Base-by-base conservation (phyloP, 1,284 basidiomycete species). In the Tilletia indica region DNA sequence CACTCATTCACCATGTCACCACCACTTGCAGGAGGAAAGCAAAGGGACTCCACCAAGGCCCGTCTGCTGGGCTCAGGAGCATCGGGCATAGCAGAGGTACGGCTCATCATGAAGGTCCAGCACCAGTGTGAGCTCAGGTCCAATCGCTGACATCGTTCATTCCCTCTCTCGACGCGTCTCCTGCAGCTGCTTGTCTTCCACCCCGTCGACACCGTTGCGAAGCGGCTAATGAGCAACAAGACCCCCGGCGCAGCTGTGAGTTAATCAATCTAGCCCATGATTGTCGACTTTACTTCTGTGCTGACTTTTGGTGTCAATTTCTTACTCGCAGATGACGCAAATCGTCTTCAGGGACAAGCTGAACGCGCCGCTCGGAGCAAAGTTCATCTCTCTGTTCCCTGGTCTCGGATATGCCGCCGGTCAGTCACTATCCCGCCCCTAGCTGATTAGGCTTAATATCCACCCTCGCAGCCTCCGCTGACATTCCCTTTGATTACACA, bases 151-250 rank as follows among this genome's bases (percentile, higher is more conserved):
- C 51, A 25, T 19, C 51, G 25, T 31, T 31, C 25, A 25, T 34
- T 63, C 34, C 25, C 58, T 36, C 58, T 36, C 58, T 36, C n/a
- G 8, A 34, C 14, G 36, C 34, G 19, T 42, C 42, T 25, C 61
- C 3, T 8, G 8, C 61, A 99, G 87, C 88, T 99, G 72, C 86
- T 96, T 78, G 80, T 86, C 75, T 85, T 86, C 79, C 85, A 85
- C 75, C 85, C 85, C 14, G 84, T 85, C 72, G 95, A 98, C 86
- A 99, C 96, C 0, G 91, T 98, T 73, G 94, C 96, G 25, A 99
- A 99, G 86, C 91, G 96, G 56, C 86, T 99, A 74, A 98, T 98
- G 96, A 94, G 93, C 85, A 97, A 98, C 89, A 84, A 83, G 73
- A 70, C 74, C 19, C 54, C 72, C 0, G 71, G 76, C 19, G 69